Base-by-base conservation (phyloP, 148 eudicot species). In the Heliamphora exappendiculata region DNA sequence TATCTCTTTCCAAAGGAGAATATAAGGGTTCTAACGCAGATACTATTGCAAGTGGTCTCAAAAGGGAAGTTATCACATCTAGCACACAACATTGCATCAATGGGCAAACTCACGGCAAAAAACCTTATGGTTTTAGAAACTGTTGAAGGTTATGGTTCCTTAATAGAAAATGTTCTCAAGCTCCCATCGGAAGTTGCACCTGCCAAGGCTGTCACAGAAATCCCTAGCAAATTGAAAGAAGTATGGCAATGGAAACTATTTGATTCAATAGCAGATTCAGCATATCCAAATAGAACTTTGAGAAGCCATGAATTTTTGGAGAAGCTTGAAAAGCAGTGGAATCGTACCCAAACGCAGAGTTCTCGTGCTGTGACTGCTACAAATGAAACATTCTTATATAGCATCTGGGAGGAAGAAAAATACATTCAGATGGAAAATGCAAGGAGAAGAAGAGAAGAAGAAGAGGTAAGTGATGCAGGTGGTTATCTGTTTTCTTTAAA, bases 341-440 rank as follows among this genome's bases (percentile, higher is more conserved):
- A 77, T 58, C 51, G 5, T 72, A 80, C 62, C 54, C 83, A 81
- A 70, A 64, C 55, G 74, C 87, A 78, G 69, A 57, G 68, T 34
- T 60, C 86, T 33, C 75, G 72, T 77, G 69, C 81, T 76, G 70
- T 60, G 64, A 64, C 70, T 75, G 57, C 70, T 11, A 73, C 67
- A 55, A 85, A 88, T 64, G 91, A 91, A 26, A 82, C 81, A 7
- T 88, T 87, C 76, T 19, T 84, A 34, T 88, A 88, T 75, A 58
- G 72, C 74, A 85, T 95, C 39, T 92, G 94, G 94, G 97, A 95
- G 72, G 93, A 94, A 55, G 91, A 95, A 55, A 91, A 86, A 76
- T 64, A 79, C 63, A 75, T 70, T 39, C 85, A 88, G 78, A 78
- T 83, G 54, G 83, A 75, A n/a, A 55, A 54, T 74, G 75, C 78